A percentile compares a stretch with the other conserved stretches of the same genome.
These are phyloP conservation scores for Gentiana macrophylla DNA, from an alignment of 257 asterid species.

Conservation along the genomic window DNA sequence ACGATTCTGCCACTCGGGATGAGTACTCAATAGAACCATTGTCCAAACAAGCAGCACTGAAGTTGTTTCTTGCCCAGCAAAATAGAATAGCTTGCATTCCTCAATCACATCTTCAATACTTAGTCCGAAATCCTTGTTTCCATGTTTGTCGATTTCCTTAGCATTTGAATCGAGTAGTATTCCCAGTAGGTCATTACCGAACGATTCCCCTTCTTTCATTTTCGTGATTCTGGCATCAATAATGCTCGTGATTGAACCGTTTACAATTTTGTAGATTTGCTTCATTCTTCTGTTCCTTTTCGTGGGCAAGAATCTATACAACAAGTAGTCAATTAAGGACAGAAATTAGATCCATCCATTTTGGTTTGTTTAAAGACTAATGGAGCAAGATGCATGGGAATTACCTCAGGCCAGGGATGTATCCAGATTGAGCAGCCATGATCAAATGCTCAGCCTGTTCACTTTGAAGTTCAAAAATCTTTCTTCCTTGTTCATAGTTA, in stretches of 20 bases:
- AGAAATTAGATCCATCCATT: too few relatives aligned
- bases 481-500: conserved; percentile 11
- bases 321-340: too few relatives aligned
- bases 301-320: conserved; percentile 25
- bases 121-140: conserved; percentile 10
- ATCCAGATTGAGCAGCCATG: not conserved
- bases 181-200: conserved; percentile 11
- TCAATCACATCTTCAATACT: conserved; percentile 15
- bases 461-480: conserved; percentile 10
- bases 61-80: conserved; percentile 40
- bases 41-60: conserved; percentile 32
- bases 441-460: conserved; percentile 5
- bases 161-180: conserved; percentile 14
- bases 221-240: too few relatives aligned
- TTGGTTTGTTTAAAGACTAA: too few relatives aligned
- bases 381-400: not conserved
- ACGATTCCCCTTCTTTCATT: conserved; percentile 5
- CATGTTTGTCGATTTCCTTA: conserved; percentile 10
- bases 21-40: conserved; percentile 18
- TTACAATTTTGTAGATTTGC: conserved; percentile 7
- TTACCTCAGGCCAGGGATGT: conserved; percentile 12
- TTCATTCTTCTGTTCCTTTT: conserved; percentile 32
- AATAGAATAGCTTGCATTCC: conserved; percentile 43
- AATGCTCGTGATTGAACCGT: too few relatives aligned
- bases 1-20: conserved; percentile 32